Conservation (phyloP, 176 grass and related monocot species). For the Oryza officinalis region DNA sequence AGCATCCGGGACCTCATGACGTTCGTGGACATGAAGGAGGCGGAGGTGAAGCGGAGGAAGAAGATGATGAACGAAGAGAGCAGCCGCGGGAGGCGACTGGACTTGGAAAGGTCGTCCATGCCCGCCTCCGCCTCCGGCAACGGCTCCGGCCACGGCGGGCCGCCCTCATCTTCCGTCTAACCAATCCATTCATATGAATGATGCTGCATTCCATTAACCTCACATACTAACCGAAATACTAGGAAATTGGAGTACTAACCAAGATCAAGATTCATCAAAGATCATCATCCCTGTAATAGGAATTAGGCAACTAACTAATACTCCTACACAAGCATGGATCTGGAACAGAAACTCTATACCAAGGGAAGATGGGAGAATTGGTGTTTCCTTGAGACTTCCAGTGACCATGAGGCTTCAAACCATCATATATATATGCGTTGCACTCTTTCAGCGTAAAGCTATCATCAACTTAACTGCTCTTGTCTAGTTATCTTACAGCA, state of each 20-base stretch:
- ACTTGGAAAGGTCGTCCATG: slow-evolving; percentile 44
- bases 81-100: slow-evolving; percentile 35
- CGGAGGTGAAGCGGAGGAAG: slow-evolving; percentile 62
- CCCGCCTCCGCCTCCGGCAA: background rate
- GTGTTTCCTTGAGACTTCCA: no score
- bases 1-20: slow-evolving; percentile 72
- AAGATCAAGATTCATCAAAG: no score
- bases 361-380: no score
- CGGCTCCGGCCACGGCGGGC: background rate
- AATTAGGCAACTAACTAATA: background rate
- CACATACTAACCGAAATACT: no score
- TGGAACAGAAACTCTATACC: no score
- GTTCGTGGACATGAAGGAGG: slow-evolving; percentile 90
- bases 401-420: no score
- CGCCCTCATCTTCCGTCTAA: slow-evolving; percentile 7
- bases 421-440: background rate
- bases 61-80: slow-evolving; percentile 38
- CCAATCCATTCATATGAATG: no score
- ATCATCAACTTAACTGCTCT: background rate
- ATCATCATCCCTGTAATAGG: background rate
- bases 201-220: no score
- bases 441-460: background rate
- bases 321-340: no score
- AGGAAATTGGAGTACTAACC: no score
- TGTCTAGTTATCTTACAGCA: background rate